Evolutionary conservation across 2,329 filamentous ascomycete genomes (phyloP).

Genomic region (Neonectria neomacrospora): DNA sequence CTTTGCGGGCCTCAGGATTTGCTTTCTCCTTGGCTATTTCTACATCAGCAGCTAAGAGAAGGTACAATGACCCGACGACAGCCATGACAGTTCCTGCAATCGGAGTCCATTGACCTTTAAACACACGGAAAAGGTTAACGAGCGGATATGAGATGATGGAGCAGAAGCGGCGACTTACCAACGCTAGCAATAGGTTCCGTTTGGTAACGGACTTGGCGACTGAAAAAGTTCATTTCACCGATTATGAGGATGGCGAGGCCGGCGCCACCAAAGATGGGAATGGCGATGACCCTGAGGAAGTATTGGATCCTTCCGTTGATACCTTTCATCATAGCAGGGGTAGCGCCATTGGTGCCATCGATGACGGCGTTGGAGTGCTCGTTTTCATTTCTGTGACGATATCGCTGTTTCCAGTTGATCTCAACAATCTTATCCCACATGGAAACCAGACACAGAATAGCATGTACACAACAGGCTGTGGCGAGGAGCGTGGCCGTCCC

Average conservation of each 20-base stretch:
- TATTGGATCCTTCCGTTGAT: conserved; percentile 66
- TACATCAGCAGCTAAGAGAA: conserved; percentile 56
- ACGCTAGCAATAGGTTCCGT: conserved; percentile 72
- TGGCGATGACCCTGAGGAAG: conserved; percentile 66
- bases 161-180: conserved; percentile 53
- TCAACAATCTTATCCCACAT: conserved; percentile 74
- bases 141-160: fast-evolving
- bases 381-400: conserved; percentile 39
- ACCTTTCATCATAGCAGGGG: conserved; percentile 60
- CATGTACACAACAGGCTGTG: conserved; percentile 73
- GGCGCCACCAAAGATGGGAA: conserved; percentile 68
- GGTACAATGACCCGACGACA: conserved; percentile 67
- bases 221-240: conserved; percentile 74
- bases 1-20: not conserved
- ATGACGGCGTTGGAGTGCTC: conserved; percentile 54
- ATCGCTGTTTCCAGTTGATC: conserved; percentile 66
- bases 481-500: conserved; percentile 69
- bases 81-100: conserved; percentile 69
- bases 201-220: conserved; percentile 63
- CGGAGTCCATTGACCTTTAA: conserved; percentile 67
- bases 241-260: conserved; percentile 69
- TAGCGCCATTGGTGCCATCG: conserved; percentile 66
- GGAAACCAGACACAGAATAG: conserved; percentile 68
- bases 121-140: not conserved
- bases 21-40: conserved; percentile 26